phyloP scores from a whole-genome alignment of 1,284 basidiomycete genomes.

The Fomitopsis schrenkii region DNA sequence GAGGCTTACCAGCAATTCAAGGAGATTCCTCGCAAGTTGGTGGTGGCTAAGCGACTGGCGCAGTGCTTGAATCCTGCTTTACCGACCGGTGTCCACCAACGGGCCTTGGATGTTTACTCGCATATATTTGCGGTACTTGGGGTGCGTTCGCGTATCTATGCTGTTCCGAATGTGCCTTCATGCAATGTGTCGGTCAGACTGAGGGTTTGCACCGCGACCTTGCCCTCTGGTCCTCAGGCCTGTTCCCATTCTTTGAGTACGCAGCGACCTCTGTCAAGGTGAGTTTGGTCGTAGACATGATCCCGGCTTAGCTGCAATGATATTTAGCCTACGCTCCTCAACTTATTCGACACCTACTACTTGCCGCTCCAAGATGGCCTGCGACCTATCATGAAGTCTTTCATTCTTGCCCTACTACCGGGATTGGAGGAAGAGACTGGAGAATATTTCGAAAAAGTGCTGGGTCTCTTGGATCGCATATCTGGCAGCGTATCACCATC shows the following conservation, averaged over 20 bases:
- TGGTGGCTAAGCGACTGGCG: conserved; percentile 92
- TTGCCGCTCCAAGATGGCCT: conserved; percentile 81
- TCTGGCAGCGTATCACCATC: conserved; percentile 78
- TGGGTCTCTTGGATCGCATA: conserved; percentile 77
- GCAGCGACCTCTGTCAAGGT: conserved; percentile 94
- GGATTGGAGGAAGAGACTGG: conserved; percentile 95
- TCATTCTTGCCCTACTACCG: conserved; percentile 90
- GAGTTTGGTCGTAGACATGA: conserved; percentile 14
- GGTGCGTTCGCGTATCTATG: conserved; percentile 42
- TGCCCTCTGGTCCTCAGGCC: conserved; percentile 90
- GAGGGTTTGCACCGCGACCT: conserved; percentile 90
- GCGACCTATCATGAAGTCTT: conserved; percentile 89
- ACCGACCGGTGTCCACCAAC: conserved; percentile 94
- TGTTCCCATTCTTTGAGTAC: conserved; percentile 99
- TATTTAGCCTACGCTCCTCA: conserved; percentile 74
- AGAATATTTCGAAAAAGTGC: conserved; percentile 95
- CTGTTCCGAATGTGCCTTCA: background rate
- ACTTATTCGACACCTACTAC: conserved; percentile 88
- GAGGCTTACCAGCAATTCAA: conserved; percentile 91
- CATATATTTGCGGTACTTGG: conserved; percentile 90
- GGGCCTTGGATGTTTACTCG: conserved; percentile 92
- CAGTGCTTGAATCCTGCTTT: conserved; percentile 97
- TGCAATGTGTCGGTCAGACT: conserved; percentile 42
- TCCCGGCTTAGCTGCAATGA: background rate
- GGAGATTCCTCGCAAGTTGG: conserved; percentile 92